A percentile compares a stretch with the other conserved stretches of the same genome.
Evolutionary conservation across 495 filamentous ascomycete species (phyloP).

Genomic region (Corynascus novoguineensis): DNA sequence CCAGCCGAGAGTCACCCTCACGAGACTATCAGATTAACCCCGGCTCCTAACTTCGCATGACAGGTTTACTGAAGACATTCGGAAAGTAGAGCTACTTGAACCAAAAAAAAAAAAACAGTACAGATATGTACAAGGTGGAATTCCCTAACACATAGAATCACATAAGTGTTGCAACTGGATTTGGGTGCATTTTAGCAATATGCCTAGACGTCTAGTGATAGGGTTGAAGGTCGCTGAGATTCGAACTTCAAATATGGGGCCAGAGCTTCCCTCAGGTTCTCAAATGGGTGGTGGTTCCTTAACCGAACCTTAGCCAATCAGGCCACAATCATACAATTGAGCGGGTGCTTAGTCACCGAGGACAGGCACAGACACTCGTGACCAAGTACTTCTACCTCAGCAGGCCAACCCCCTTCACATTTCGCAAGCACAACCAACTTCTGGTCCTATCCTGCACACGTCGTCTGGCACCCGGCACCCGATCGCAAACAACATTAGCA

Average conservation of each 20-base stretch:
- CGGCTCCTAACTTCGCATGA: no score
- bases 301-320: not conserved
- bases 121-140: no score
- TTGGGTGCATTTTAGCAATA: no score
- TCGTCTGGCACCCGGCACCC: not conserved
- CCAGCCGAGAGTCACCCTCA: slow-evolving; percentile 20
- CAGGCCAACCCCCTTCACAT: not conserved
- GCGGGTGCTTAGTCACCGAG: slow-evolving; percentile 5
- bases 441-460: not conserved
- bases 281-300: not conserved
- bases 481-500: not conserved
- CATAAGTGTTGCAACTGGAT: no score
- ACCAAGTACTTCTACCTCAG: no score
- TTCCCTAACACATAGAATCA: no score
- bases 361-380: not conserved
- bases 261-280: not conserved
- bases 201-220: no score
- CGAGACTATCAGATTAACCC: slow-evolving; percentile 9
- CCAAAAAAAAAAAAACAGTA: no score
- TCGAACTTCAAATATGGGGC: not conserved
- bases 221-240: not conserved
- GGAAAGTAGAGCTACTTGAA: no score
- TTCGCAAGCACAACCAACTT: not conserved
- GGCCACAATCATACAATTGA: not conserved
- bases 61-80: no score